Evolutionary conservation across 2,329 filamentous ascomycete genomes (phyloP).

Genomic region (Alternaria arborescens): DNA sequence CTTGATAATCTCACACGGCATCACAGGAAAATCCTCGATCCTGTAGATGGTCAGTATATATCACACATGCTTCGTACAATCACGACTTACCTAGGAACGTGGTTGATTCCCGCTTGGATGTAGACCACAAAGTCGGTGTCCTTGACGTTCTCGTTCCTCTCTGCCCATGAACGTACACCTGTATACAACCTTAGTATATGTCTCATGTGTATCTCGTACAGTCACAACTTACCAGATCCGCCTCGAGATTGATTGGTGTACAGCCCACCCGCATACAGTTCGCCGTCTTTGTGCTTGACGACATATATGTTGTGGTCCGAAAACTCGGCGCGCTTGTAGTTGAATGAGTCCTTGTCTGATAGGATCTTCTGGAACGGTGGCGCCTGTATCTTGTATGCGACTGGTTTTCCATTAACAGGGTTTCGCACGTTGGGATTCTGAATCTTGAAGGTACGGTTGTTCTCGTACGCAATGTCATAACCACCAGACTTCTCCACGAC

Average conservation of each 20-base stretch:
- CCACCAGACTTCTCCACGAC: constrained; percentile 59
- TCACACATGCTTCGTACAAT: no score
- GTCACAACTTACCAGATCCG: constrained; percentile 46
- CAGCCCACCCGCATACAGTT: constrained; percentile 67
- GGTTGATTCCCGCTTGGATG: constrained; percentile 66
- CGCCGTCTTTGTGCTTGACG: constrained; percentile 64
- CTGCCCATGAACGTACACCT: constrained; percentile 57
- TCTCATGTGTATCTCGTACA: no score
- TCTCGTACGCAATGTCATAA: constrained; percentile 58
- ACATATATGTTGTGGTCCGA: constrained; percentile 68
- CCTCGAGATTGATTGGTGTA: constrained; percentile 69
- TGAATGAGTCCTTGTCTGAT: constrained; percentile 61
- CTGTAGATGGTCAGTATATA: no score
- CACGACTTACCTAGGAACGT: constrained; percentile 54
- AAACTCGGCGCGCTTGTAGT: constrained; percentile 67
- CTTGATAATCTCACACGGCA: constrained; percentile 64
- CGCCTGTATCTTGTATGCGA: constrained; percentile 61
- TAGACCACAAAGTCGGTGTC: constrained; percentile 67
- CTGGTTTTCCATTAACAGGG: constrained; percentile 58
- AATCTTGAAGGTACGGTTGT: constrained; percentile 60
- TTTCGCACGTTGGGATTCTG: constrained; percentile 57
- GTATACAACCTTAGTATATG: no score
- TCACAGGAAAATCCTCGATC: constrained; percentile 51
- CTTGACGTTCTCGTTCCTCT: constrained; percentile 62
- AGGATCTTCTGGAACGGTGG: constrained; percentile 62